These are phyloP conservation scores for Diplogelasinospora grovesii DNA, from an alignment of 495 filamentous ascomycete genomes.

Conservation along the genomic window DNA sequence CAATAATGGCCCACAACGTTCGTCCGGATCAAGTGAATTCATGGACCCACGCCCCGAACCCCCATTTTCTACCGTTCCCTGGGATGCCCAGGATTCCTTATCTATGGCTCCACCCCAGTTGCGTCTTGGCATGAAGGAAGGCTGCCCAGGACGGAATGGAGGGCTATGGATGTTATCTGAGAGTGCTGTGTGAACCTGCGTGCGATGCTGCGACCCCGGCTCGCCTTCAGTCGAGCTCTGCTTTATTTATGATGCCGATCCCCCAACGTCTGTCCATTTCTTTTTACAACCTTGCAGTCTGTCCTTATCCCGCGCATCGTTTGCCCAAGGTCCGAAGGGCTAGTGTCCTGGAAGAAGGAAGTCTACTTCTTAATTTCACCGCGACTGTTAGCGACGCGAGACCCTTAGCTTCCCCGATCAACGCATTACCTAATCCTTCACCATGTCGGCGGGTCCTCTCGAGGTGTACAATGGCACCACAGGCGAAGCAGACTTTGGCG, in stretches of 20 bases:
- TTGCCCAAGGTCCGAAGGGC: slow-evolving; percentile 3
- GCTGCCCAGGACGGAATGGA: slow-evolving; percentile 17
- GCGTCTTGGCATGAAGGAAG: slow-evolving; percentile 9
- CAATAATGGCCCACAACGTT: not conserved
- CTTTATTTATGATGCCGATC: slow-evolving; percentile 23
- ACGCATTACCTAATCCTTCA: slow-evolving; percentile 4
- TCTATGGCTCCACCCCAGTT: slow-evolving; percentile 11
- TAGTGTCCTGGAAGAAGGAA: too few relatives aligned
- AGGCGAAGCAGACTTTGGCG: slow-evolving; percentile 49
- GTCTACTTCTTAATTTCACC: too few relatives aligned
- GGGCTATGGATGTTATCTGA: too few relatives aligned
- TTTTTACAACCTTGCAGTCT: slow-evolving; percentile 10
- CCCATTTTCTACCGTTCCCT: slow-evolving; percentile 16
- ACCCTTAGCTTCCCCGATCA: not conserved
- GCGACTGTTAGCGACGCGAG: slow-evolving; percentile 1
- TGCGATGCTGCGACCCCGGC: not conserved
- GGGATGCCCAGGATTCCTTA: slow-evolving; percentile 14
- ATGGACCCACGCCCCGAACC: slow-evolving; percentile 6
- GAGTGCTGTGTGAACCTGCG: too few relatives aligned
- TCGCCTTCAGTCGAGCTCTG: not conserved
- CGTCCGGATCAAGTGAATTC: not conserved
- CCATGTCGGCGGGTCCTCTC: slow-evolving; percentile 33
- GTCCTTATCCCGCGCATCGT: slow-evolving; percentile 8
- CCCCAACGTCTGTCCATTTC: slow-evolving; percentile 6
- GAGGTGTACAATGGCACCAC: slow-evolving; percentile 58